A percentile compares a stretch with the other conserved stretches of the same genome.
Conservation (phyloP, 441 rosid species). For the Jatropha podagrica region DNA sequence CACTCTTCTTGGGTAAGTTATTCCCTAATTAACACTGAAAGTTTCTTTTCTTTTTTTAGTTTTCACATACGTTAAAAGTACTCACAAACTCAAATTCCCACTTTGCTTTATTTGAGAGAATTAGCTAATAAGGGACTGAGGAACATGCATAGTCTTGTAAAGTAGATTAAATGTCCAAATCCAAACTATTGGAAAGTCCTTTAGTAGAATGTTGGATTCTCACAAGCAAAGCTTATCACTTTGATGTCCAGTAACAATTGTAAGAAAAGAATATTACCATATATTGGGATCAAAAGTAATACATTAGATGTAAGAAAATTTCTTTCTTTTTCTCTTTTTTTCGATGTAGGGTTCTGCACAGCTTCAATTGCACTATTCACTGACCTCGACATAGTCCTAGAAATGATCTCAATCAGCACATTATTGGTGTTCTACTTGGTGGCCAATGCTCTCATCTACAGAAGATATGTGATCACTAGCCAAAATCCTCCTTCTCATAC, state of each 20-base stretch:
- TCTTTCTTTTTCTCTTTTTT: neutral
- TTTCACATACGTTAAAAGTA: neutral
- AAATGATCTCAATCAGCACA: constrained; percentile 74
- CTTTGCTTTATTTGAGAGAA: neutral
- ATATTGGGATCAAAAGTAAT: neutral
- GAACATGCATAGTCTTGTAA: neutral
- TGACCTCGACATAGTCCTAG: constrained; percentile 60
- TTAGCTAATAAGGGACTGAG: neutral
- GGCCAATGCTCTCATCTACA: constrained; percentile 84
- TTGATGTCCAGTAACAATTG: too few relatives aligned
- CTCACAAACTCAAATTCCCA: neutral
- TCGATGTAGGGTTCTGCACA: constrained; percentile 74
- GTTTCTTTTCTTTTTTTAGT: neutral
- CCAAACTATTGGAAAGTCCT: neutral
- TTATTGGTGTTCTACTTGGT: constrained; percentile 84
- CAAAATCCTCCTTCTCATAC: constrained; percentile 50
- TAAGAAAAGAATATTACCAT: too few relatives aligned
- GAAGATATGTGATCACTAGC: constrained; percentile 48
- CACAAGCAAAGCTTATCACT: too few relatives aligned
- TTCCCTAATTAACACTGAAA: neutral
- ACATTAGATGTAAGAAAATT: neutral
- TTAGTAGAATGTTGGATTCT: too few relatives aligned
- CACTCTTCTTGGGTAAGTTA: constrained; percentile 78
- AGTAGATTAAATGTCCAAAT: neutral
- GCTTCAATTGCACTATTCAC: constrained; percentile 89